Percentiles rank a stretch among this genome's conserved stretches.
These are phyloP conservation scores for Kalmusia sp. DNA, from an alignment of 2,329 filamentous ascomycete species.

Conservation along the genomic window DNA sequence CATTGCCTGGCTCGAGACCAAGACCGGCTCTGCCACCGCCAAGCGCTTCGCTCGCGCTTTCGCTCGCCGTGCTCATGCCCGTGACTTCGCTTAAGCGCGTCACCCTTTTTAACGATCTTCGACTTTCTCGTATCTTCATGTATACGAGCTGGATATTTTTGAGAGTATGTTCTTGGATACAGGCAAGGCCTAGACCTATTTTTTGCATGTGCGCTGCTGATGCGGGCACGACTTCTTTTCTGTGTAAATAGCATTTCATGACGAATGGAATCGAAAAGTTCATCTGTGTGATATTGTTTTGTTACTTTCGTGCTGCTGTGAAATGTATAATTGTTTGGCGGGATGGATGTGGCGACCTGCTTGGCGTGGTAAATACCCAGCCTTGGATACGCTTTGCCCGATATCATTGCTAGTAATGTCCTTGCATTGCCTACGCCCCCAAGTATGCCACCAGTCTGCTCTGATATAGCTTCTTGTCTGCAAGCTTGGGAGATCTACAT, in stretches of 20 bases:
- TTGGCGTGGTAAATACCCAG: no score
- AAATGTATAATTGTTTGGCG: no score
- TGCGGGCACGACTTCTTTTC: slow-evolving; percentile 5
- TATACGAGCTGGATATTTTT: not conserved
- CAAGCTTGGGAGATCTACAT: no score
- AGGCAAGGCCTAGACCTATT: not conserved
- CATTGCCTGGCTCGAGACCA: slow-evolving; percentile 37
- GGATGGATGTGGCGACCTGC: no score
- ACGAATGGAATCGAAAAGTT: slow-evolving; percentile 9
- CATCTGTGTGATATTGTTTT: not conserved
- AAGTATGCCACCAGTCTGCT: no score
- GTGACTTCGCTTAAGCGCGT: slow-evolving; percentile 47
- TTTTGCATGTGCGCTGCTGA: slow-evolving; percentile 5
- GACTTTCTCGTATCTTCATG: not conserved
- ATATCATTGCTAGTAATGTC: no score
- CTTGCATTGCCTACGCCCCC: no score
- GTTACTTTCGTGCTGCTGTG: not conserved
- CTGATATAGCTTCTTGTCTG: no score
- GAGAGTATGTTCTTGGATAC: slow-evolving; percentile 9
- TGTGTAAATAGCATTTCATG: slow-evolving; percentile 11
- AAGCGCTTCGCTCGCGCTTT: slow-evolving; percentile 20
- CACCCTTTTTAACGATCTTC: not conserved
- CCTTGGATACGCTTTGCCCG: no score
- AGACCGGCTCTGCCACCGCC: slow-evolving; percentile 21
- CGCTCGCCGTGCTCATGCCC: slow-evolving; percentile 43